phyloP scores from a whole-genome alignment of 352 stramenopile genomes.

The Elongisporangium undulatum region DNA sequence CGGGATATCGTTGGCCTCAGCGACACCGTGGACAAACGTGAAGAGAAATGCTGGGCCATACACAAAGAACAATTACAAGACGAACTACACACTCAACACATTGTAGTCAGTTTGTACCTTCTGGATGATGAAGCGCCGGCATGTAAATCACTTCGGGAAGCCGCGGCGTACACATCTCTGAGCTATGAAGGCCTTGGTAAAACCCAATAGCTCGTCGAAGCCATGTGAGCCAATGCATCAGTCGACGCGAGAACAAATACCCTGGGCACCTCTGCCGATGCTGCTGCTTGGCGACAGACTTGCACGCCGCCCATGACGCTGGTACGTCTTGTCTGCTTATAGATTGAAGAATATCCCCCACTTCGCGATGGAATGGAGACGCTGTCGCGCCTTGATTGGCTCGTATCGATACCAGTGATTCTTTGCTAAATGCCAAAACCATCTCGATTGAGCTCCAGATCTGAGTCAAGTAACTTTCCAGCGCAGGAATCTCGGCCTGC shows the following conservation, averaged over 20 bases:
- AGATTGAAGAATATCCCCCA: conserved; percentile 13
- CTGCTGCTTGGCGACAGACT: not conserved
- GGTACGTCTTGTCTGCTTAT: conserved; percentile 3
- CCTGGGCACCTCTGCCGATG: conserved; percentile 1
- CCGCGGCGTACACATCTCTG: conserved; percentile 6
- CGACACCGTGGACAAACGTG: conserved; percentile 25
- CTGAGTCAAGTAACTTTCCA: conserved; percentile 37
- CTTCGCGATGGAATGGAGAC: conserved; percentile 4
- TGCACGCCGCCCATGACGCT: conserved; percentile 2
- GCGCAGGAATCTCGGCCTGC: conserved; percentile 39
- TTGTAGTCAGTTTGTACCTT: conserved; percentile 23
- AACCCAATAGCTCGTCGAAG: conserved; percentile 22
- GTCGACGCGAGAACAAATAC: conserved; percentile 16
- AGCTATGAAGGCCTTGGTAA: conserved; percentile 22
- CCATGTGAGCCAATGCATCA: conserved; percentile 23
- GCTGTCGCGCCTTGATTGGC: not conserved
- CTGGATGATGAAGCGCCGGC: conserved; percentile 32
- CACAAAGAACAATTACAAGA: not conserved
- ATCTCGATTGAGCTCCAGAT: conserved; percentile 33
- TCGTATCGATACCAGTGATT: not conserved
- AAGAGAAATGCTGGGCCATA: conserved; percentile 24
- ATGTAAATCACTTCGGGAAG: conserved; percentile 24
- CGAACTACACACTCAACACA: not conserved
- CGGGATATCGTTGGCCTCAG: conserved; percentile 11
- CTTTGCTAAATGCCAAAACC: conserved; percentile 19